phyloP scores from a whole-genome alignment of 1,284 basidiomycete species.

The Clitocybe nebularis region DNA sequence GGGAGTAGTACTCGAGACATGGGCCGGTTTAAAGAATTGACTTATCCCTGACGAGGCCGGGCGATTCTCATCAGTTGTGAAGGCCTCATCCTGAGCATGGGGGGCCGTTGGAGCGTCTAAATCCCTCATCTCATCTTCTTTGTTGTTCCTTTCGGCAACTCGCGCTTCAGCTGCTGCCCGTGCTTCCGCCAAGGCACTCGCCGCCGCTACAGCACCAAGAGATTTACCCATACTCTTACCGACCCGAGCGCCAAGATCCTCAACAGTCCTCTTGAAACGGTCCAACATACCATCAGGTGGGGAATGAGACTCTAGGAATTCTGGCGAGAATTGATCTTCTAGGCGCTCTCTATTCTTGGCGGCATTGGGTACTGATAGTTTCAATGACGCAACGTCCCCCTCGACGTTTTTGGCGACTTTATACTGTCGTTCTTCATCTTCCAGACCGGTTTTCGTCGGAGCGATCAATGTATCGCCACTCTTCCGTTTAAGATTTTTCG shows the following conservation, averaged over 20 bases:
- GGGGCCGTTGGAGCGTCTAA: too few relatives aligned
- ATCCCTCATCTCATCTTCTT: conserved; percentile 33
- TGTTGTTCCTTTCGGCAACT: conserved; percentile 57
- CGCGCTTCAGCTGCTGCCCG: conserved; percentile 67
- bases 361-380: conserved; percentile 15
- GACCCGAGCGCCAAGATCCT: conserved; percentile 57
- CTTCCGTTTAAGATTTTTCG: conserved; percentile 54
- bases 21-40: too few relatives aligned
- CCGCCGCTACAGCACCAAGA: conserved; percentile 54
- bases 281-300: conserved; percentile 52
- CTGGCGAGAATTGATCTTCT: neutral
- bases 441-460: conserved; percentile 17
- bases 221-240: conserved; percentile 63
- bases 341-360: conserved; percentile 5
- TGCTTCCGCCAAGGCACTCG: conserved; percentile 61
- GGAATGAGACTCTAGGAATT: conserved; percentile 23
- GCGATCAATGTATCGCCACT: conserved; percentile 49
- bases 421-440: conserved; percentile 38
- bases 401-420: conserved; percentile 48
- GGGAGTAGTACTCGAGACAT: neutral
- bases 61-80: too few relatives aligned
- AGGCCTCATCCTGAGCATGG: too few relatives aligned
- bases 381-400: conserved; percentile 29
- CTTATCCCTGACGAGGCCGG: too few relatives aligned
- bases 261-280: conserved; percentile 63